Evolutionary conservation across 495 filamentous ascomycete species (phyloP).

Genomic region (Xylaria venustula): DNA sequence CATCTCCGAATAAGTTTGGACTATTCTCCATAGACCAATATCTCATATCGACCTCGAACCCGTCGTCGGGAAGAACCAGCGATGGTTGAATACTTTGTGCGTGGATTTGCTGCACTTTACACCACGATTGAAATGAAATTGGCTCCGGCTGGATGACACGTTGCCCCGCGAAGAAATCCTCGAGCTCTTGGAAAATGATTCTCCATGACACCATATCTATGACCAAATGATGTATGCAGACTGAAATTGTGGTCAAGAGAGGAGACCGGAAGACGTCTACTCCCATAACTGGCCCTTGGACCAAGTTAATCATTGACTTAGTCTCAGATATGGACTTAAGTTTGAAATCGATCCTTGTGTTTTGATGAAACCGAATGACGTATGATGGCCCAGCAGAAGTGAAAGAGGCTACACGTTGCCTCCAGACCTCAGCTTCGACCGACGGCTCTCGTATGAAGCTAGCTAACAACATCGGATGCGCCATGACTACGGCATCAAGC

Average conservation of each 20-base stretch:
- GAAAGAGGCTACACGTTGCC: background rate
- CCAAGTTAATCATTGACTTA: slow-evolving; percentile 27
- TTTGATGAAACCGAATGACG: background rate
- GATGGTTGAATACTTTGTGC: slow-evolving; percentile 15
- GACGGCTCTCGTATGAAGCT: slow-evolving; percentile 34
- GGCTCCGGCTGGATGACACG: background rate
- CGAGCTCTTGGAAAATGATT: slow-evolving; percentile 56
- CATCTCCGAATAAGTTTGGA: slow-evolving; percentile 22
- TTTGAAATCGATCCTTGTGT: background rate
- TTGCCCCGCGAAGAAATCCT: slow-evolving; percentile 15
- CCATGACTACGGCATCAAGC: slow-evolving; percentile 44
- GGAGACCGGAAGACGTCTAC: slow-evolving; percentile 41
- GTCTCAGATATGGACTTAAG: slow-evolving; percentile 1
- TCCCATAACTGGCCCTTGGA: slow-evolving; percentile 39
- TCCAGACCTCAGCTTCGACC: background rate
- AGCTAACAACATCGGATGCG: slow-evolving; percentile 61
- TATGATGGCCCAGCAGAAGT: background rate
- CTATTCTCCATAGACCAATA: slow-evolving; percentile 30
- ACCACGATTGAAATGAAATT: slow-evolving; percentile 57
- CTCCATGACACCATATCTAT: slow-evolving; percentile 65
- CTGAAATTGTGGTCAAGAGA: slow-evolving; percentile 37
- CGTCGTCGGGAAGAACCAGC: background rate
- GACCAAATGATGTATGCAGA: slow-evolving; percentile 58
- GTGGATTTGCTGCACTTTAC: slow-evolving; percentile 32
- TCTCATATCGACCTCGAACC: slow-evolving; percentile 2